Evolutionary conservation across 768 basidiomycete species (phyloP).

Genomic region (Ephemerocybe angulata): DNA sequence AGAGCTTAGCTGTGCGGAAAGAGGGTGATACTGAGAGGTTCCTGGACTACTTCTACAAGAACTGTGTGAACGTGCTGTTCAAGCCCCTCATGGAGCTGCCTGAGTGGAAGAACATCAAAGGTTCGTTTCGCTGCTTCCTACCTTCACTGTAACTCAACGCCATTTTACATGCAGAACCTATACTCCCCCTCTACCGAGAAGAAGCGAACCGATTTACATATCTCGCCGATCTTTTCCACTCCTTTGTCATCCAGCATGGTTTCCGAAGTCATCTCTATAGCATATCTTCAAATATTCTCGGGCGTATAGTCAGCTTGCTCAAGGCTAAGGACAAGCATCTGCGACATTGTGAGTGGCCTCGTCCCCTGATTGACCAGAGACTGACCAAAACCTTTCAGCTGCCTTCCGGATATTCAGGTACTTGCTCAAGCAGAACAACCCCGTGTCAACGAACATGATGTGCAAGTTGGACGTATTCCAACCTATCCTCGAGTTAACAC

Average conservation of each 20-base stretch:
- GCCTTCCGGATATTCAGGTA: slow-evolving; percentile 90
- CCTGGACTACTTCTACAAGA: slow-evolving; percentile 91
- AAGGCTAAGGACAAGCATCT: slow-evolving; percentile 87
- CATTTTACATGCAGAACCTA: slow-evolving; percentile 40
- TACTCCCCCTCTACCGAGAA: slow-evolving; percentile 61
- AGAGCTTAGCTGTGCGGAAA: slow-evolving; percentile 46
- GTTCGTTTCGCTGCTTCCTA: slow-evolving; percentile 16
- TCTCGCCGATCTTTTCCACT: slow-evolving; percentile 87
- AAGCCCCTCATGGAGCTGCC: slow-evolving; percentile 74
- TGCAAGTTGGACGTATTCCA: slow-evolving; percentile 82
- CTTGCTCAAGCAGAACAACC: slow-evolving; percentile 78
- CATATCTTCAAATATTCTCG: slow-evolving; percentile 73
- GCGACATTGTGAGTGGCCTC: slow-evolving; percentile 72
- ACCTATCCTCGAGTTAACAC: slow-evolving; percentile 80
- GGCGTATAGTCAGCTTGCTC: slow-evolving; percentile 72
- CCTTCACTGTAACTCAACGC: background rate
- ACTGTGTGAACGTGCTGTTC: slow-evolving; percentile 73
- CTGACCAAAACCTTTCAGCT: slow-evolving; percentile 42
- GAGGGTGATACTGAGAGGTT: slow-evolving; percentile 90
- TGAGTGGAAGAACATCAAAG: slow-evolving; percentile 48
- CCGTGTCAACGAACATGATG: slow-evolving; percentile 67
- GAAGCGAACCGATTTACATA: slow-evolving; percentile 82
- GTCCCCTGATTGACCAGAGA: background rate
- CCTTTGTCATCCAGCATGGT: slow-evolving; percentile 82
- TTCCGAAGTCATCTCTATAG: slow-evolving; percentile 92